phyloP scores from a whole-genome alignment of 2,329 filamentous ascomycete genomes.

The Onygena corvina region DNA sequence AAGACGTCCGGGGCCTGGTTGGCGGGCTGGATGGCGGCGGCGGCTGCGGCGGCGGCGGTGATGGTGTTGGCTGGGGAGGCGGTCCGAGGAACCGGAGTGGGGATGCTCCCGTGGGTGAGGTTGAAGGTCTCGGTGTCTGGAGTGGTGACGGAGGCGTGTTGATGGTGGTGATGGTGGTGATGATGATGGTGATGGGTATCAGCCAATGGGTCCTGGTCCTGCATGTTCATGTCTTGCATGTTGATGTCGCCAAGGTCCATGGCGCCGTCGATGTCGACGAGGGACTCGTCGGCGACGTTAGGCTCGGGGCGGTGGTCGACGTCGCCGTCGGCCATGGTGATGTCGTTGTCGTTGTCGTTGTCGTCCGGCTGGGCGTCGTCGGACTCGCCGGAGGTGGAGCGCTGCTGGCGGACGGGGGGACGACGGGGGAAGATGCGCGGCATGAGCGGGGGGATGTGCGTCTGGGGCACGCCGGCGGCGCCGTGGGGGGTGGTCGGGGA shows the following conservation, averaged over 20 bases:
- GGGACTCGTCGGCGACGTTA: constrained; percentile 52
- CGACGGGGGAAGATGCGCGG: constrained; percentile 46
- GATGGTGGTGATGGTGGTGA: constrained; percentile 35
- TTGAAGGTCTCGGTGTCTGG: constrained; percentile 86
- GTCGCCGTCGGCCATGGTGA: constrained; percentile 57
- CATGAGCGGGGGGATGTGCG: constrained; percentile 41
- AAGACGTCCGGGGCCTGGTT: constrained; percentile 60
- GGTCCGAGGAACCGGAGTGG: too few relatives aligned
- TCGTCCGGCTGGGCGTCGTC: constrained; percentile 81
- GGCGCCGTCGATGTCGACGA: constrained; percentile 64
- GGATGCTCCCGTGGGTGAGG: constrained; percentile 84
- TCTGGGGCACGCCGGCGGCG: constrained; percentile 44
- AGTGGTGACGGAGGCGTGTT: background rate
- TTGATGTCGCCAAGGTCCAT: constrained; percentile 80
- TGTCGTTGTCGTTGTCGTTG: constrained; percentile 78
- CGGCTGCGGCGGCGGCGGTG: constrained; percentile 56
- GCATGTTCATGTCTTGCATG: constrained; percentile 63
- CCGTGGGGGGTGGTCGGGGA: constrained; percentile 77
- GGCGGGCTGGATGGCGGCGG: constrained; percentile 48
- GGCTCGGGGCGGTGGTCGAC: constrained; percentile 19
- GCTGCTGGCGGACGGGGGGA: constrained; percentile 79
- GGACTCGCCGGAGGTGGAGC: constrained; percentile 70
- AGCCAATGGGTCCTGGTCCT: constrained; percentile 60
- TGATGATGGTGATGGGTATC: constrained; percentile 65
- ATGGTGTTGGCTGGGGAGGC: constrained; percentile 75